Conservation (phyloP, 495 filamentous ascomycete genomes). For the Copromyces sp. region DNA sequence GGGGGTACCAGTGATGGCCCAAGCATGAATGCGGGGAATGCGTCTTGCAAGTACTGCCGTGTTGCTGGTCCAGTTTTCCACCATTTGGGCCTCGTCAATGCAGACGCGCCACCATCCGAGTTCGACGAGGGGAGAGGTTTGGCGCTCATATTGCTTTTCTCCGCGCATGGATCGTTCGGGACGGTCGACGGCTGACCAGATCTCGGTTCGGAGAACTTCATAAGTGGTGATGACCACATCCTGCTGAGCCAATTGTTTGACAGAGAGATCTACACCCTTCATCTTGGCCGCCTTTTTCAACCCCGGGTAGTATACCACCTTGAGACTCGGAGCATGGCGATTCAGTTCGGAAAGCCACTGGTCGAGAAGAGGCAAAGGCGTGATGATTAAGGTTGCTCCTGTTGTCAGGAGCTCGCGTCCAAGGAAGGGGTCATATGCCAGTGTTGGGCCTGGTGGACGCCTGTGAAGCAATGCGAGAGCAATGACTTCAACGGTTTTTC, state of each 20-base stretch:
- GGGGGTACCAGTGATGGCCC: slow-evolving; percentile 91
- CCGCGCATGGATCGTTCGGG: slow-evolving; percentile 59
- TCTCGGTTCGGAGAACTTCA: slow-evolving; percentile 60
- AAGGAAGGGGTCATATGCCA: slow-evolving; percentile 17
- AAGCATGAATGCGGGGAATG: slow-evolving; percentile 77
- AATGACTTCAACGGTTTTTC: slow-evolving; percentile 88
- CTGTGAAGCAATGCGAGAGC: slow-evolving; percentile 60
- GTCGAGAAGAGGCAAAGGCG: slow-evolving; percentile 65
- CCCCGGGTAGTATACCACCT: slow-evolving; percentile 35
- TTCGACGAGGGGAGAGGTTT: slow-evolving; percentile 63
- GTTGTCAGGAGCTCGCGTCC: slow-evolving; percentile 34
- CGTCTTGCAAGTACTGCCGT: slow-evolving; percentile 69
- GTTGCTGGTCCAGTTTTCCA: slow-evolving; percentile 76
- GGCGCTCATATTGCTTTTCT: slow-evolving; percentile 53
- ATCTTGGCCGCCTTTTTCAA: slow-evolving; percentile 30
- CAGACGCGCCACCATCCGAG: slow-evolving; percentile 89
- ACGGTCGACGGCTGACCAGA: slow-evolving; percentile 58
- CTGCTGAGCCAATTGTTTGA: slow-evolving; percentile 42
- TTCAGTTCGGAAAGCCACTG: slow-evolving; percentile 82
- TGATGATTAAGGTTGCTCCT: slow-evolving; percentile 75
- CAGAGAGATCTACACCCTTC: slow-evolving; percentile 22
- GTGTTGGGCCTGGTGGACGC: slow-evolving; percentile 12
- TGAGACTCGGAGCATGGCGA: slow-evolving; percentile 42
- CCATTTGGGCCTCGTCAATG: slow-evolving; percentile 92
- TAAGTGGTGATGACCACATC: slow-evolving; percentile 89